Conservation (phyloP, 306 rosid genomes). For the Cucumis sativus region DNA sequence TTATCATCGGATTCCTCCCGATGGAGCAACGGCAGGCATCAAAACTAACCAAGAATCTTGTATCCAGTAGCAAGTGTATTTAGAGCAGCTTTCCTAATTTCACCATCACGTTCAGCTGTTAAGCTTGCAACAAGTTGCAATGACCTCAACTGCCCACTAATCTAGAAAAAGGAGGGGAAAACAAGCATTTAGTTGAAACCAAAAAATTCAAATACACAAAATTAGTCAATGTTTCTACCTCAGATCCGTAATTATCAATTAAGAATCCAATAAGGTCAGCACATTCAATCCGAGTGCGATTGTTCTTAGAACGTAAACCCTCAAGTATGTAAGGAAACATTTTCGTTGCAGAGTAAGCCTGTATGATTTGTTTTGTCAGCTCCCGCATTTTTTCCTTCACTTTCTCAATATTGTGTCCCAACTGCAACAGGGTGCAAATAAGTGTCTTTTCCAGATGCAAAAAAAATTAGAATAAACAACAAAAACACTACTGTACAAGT, state of each 20-base stretch:
- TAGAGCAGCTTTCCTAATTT: constrained; percentile 89
- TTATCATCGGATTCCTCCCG: neutral
- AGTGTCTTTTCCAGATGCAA: neutral
- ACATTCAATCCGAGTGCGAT: constrained; percentile 88
- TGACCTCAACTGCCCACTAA: constrained; percentile 83
- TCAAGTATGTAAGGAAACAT: constrained; percentile 87
- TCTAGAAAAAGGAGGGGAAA: constrained; percentile 28
- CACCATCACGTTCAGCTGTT: constrained; percentile 96
- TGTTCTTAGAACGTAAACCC: constrained; percentile 96
- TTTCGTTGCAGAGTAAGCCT: constrained; percentile 63
- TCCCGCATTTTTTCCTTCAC: constrained; percentile 94
- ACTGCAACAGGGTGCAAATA: constrained; percentile 36
- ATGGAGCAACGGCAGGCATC: neutral
- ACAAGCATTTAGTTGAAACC: neutral
- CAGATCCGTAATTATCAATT: constrained; percentile 75
- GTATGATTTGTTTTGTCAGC: constrained; percentile 70
- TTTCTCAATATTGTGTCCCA: constrained; percentile 93
- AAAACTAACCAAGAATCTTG: constrained; percentile 84
- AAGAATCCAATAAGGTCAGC: constrained; percentile 88
- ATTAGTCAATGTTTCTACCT: constrained; percentile 31
- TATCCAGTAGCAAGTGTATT: constrained; percentile 92
- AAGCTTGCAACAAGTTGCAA: constrained; percentile 92
- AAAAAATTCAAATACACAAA: neutral
- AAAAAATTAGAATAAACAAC: neutral
- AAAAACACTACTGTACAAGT: neutral